phyloP scores from a whole-genome alignment of 2,329 filamentous ascomycete species.

The Endothia cerciana region DNA sequence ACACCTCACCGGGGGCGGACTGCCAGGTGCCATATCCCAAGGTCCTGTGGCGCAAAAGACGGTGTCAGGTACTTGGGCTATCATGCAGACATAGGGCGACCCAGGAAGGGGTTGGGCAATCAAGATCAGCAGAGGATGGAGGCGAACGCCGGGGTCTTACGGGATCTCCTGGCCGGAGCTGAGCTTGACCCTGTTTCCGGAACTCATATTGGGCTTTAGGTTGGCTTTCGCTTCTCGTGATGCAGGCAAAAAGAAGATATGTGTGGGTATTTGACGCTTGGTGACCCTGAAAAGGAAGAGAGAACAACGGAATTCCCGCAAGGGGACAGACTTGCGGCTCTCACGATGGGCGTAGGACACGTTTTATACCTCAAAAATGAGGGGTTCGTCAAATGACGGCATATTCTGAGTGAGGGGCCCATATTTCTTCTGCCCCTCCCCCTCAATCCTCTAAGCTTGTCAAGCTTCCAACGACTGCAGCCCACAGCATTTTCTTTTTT shows the following conservation, averaged over 20 bases:
- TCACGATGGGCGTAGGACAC: not conserved
- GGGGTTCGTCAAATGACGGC: conserved; percentile 23
- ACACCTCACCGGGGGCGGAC: conserved; percentile 66
- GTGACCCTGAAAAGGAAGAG: not conserved
- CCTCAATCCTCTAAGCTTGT: conserved; percentile 6
- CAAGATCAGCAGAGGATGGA: not conserved
- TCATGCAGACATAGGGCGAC: not conserved
- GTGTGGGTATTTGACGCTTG: not conserved
- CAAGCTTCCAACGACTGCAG: too few relatives aligned
- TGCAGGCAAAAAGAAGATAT: not conserved
- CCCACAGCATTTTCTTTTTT: too few relatives aligned
- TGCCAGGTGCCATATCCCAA: conserved; percentile 66
- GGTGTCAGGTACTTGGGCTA: conserved; percentile 4
- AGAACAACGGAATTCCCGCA: not conserved
- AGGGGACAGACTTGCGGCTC: not conserved
- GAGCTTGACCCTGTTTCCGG: conserved; percentile 59
- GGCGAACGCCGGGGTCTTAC: conserved; percentile 36
- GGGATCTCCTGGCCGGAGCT: conserved; percentile 70
- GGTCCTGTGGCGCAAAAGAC: conserved; percentile 15
- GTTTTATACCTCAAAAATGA: conserved; percentile 7
- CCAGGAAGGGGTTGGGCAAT: not conserved
- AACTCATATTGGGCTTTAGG: conserved; percentile 52
- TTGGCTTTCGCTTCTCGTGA: not conserved
- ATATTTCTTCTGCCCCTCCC: conserved; percentile 23
- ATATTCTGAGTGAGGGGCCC: not conserved